These are phyloP conservation scores for Debaryomyces hansenii DNA, from an alignment of 805 yeast genomes.

Conservation along the genomic window DNA sequence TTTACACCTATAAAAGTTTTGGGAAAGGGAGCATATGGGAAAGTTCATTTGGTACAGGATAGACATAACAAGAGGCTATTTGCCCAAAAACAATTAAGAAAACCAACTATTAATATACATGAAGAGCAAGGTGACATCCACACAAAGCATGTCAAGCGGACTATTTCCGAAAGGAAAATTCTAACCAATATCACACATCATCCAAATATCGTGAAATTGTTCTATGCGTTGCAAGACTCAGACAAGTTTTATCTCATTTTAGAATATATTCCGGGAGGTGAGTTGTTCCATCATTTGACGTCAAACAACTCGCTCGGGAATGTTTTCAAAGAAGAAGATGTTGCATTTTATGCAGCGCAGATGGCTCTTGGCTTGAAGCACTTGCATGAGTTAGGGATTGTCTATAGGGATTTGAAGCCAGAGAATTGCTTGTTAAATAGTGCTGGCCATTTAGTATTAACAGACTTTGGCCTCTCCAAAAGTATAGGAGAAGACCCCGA, in stretches of 20 bases:
- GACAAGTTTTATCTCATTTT: constrained; percentile 71
- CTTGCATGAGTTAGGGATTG: constrained; percentile 76
- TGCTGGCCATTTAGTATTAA: constrained; percentile 76
- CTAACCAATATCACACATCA: constrained; percentile 64
- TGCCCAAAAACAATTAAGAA: constrained; percentile 84
- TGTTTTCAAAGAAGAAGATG: constrained; percentile 37
- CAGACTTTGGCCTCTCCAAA: constrained; percentile 82
- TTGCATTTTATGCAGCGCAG: constrained; percentile 56
- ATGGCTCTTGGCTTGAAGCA: constrained; percentile 76
- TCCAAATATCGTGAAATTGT: constrained; percentile 78
- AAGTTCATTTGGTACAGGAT: constrained; percentile 76
- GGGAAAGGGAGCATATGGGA: constrained; percentile 89
- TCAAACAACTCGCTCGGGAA: constrained; percentile 20
- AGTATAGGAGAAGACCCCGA: constrained; percentile 24
- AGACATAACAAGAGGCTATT: constrained; percentile 58
- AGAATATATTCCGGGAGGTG: constrained; percentile 90
- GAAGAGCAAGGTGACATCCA: constrained; percentile 12
- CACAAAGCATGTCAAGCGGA: constrained; percentile 55
- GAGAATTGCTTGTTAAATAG: constrained; percentile 81
- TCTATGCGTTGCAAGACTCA: constrained; percentile 80
- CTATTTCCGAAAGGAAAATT: constrained; percentile 77
- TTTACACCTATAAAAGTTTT: constrained; percentile 74
- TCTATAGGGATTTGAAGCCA: constrained; percentile 86
- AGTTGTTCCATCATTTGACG: constrained; percentile 65
- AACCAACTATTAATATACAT: constrained; percentile 71